Conservation (phyloP, 257 asterid species). For the Striga asiatica region DNA sequence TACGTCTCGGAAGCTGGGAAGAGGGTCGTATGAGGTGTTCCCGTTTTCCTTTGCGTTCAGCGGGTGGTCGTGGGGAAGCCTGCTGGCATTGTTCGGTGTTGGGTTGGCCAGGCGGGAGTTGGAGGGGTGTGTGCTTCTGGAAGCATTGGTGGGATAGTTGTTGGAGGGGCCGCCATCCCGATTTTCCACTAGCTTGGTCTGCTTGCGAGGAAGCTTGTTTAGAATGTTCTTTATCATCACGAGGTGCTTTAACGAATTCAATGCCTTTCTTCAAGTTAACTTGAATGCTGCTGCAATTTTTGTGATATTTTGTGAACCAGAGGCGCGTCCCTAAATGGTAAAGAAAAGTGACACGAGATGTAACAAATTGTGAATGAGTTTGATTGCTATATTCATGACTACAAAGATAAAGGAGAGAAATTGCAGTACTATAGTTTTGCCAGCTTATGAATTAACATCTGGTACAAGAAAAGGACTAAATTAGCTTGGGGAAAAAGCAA, state of each 20-base stretch:
- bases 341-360: background rate
- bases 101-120: slow-evolving; percentile 23
- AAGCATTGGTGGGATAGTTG: slow-evolving; percentile 32
- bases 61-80: slow-evolving; percentile 20
- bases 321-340: slow-evolving; percentile 5
- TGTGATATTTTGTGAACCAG: slow-evolving; percentile 2
- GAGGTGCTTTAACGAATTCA: too few species aligned
- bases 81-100: slow-evolving; percentile 17
- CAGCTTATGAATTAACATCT: slow-evolving; percentile 28
- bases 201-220: slow-evolving; percentile 71
- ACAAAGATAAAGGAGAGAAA: background rate
- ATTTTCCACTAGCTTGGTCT: slow-evolving; percentile 43
- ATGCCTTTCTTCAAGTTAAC: too few species aligned
- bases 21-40: slow-evolving; percentile 31
- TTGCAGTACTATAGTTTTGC: slow-evolving; percentile 8
- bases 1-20: slow-evolving; percentile 53
- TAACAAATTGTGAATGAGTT: too few species aligned
- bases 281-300: too few species aligned
- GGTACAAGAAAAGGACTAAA: slow-evolving; percentile 1
- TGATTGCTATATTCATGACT: slow-evolving; percentile 20
- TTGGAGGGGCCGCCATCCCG: slow-evolving; percentile 56
- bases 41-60: slow-evolving; percentile 30
- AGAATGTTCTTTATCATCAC: slow-evolving; percentile 67
- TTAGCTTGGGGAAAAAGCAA: background rate
- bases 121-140: slow-evolving; percentile 25